Evolutionary conservation across 208 protist species (phyloP).

Genomic region (Leishmania lainsoni): DNA sequence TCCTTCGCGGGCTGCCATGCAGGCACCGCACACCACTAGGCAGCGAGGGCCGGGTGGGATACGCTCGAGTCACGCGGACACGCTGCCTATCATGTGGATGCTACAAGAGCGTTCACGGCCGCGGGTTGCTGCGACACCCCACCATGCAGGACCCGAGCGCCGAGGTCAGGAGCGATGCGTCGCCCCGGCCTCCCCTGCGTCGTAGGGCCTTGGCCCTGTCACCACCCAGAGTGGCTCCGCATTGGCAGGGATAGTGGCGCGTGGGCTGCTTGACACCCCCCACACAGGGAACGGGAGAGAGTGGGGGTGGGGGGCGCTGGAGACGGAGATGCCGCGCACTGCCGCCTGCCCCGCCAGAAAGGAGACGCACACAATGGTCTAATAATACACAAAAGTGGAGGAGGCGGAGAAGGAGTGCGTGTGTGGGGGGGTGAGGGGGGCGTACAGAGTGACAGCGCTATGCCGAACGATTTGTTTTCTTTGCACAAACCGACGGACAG

Average conservation of each 20-base stretch:
- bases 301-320: not conserved
- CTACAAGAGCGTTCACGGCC: not conserved
- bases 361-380: too few species aligned
- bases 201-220: not conserved
- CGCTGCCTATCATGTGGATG: not conserved
- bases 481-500: not conserved
- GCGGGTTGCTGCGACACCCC: not conserved
- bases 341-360: not conserved
- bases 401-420: too few species aligned
- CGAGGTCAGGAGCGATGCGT: not conserved
- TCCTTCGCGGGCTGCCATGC: too few species aligned
- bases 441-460: too few species aligned
- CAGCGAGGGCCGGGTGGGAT: not conserved
- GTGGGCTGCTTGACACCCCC: too few species aligned
- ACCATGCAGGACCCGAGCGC: not conserved
- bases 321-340: not conserved
- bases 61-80: not conserved
- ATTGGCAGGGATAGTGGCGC: not conserved
- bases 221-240: not conserved
- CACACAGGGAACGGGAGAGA: too few species aligned
- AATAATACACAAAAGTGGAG: too few species aligned
- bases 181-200: not conserved
- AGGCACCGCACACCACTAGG: too few species aligned
- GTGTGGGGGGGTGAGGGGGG: too few species aligned
- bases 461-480: too few species aligned